These are phyloP conservation scores for Hyphochytrium catenoides DNA, from an alignment of 352 stramenopile genomes.

Conservation along the genomic window DNA sequence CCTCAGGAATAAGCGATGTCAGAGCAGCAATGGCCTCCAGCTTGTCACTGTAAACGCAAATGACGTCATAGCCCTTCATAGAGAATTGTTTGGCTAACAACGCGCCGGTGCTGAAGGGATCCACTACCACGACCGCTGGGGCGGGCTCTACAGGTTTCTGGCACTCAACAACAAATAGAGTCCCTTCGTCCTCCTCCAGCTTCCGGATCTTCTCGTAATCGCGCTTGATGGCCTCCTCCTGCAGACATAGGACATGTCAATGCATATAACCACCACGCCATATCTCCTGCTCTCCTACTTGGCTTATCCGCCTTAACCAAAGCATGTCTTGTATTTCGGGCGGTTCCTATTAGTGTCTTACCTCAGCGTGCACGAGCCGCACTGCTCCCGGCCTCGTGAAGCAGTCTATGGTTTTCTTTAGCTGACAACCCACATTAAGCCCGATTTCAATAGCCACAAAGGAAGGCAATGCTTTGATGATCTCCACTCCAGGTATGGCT, in stretches of 20 bases:
- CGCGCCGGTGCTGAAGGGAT: constrained; percentile 46
- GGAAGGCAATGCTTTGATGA: constrained; percentile 58
- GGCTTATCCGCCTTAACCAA: no score
- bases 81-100: constrained; percentile 32
- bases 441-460: constrained; percentile 54
- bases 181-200: constrained; percentile 37
- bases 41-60: no score
- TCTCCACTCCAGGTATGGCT: constrained; percentile 44
- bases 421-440: constrained; percentile 23
- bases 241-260: no score
- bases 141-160: no score
- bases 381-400: constrained; percentile 61
- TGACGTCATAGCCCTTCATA: constrained; percentile 28
- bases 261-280: no score
- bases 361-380: constrained; percentile 45
- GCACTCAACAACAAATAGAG: no score
- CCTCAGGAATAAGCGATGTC: constrained; percentile 40
- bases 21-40: no score
- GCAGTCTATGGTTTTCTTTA: constrained; percentile 61
- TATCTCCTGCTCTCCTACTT: no score
- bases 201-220: constrained; percentile 64
- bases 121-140: constrained; percentile 33
- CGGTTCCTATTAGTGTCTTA: no score
- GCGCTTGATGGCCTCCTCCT: constrained; percentile 28
- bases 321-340: no score